Evolutionary conservation across 352 stramenopile genomes (phyloP), one percentile per base, ranked within the genome.

Genomic region (Pythium biforme): DNA sequence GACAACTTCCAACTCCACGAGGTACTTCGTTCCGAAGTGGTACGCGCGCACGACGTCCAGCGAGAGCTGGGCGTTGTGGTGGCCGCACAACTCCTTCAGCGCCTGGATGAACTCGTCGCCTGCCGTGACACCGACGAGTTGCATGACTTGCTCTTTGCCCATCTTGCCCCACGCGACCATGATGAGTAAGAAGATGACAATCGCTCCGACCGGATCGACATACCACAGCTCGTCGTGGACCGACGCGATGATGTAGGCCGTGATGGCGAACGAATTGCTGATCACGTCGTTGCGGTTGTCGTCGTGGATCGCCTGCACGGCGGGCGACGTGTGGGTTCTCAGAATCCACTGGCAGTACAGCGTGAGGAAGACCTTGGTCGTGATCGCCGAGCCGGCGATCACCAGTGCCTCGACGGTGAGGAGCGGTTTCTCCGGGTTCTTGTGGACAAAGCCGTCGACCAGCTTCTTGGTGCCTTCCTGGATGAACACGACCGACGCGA

Each of bases 261-360:
- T 59, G 29, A 95, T 81, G n/a, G 93, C 93, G 8, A 98, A 88
- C 31, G 75, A 81, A 64, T 98, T 98, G 64, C 76, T 94, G 4
- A 97, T 59, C 22, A 86, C 88, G 75, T 98, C 95, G 75, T 98
- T 98, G 67, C 87, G 88, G 72, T 98, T 96, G 84, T 98, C 94
- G 75, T 97, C 84, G 7, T 86, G 78, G 53, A 90, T 87, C 22
- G 78, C 78, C 25, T 81, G 66, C 7, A 86, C 78, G 20, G 76
- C 76, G 1, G 64, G 65, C 1, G 78, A 88, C 50, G 75, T 69
- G n/a, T 75, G 80, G 1, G 64, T 67, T 52, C 73, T 79, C 49
- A 88, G 70, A 22, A 83, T 74, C 74, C 74, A 86, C 12, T 64
- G 59, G 9, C 75, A 87, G 63, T 94, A 89, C 20, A 83, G 56